Conservation (phyloP, 768 basidiomycete genomes). For the Coprinopsis marcescibilis region DNA sequence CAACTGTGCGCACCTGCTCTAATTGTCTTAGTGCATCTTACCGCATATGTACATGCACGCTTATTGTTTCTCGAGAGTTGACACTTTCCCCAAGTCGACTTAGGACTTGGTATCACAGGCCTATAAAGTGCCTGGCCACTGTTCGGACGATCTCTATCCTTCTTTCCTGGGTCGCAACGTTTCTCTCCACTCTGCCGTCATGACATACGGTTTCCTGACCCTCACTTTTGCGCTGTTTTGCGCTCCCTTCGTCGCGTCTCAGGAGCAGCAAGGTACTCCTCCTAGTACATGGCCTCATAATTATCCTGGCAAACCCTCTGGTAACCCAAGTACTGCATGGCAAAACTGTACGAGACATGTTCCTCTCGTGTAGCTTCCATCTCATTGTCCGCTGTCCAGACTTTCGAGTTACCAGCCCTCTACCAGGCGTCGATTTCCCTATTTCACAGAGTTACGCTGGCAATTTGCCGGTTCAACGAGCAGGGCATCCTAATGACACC, state of each 20-base stretch:
- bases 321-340: conserved; percentile 52
- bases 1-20: not conserved
- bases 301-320: conserved; percentile 41
- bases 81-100: not conserved
- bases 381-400: conserved; percentile 29
- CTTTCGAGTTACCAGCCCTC: conserved; percentile 47
- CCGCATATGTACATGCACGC: not conserved
- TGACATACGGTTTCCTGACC: conserved; percentile 6
- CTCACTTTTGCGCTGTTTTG: conserved; percentile 17
- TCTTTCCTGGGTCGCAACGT: not conserved
- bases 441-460: conserved; percentile 54
- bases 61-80: conserved; percentile 1
- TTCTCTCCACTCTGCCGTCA: not conserved
- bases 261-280: conserved; percentile 20
- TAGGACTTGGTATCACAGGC: not conserved
- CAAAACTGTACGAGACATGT: conserved; percentile 45
- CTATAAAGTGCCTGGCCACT: not conserved
- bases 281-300: conserved; percentile 42
- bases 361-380: not conserved
- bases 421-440: conserved; percentile 59
- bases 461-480: conserved; percentile 55
- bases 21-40: not conserved
- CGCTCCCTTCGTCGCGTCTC: conserved; percentile 18
- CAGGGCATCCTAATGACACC: conserved; percentile 57
- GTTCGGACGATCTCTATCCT: not conserved